A percentile compares a stretch with the other conserved stretches of the same genome.
Evolutionary conservation across 192 early-diverging fungal species (phyloP).

Genomic region (Linnemannia hyalina): DNA sequence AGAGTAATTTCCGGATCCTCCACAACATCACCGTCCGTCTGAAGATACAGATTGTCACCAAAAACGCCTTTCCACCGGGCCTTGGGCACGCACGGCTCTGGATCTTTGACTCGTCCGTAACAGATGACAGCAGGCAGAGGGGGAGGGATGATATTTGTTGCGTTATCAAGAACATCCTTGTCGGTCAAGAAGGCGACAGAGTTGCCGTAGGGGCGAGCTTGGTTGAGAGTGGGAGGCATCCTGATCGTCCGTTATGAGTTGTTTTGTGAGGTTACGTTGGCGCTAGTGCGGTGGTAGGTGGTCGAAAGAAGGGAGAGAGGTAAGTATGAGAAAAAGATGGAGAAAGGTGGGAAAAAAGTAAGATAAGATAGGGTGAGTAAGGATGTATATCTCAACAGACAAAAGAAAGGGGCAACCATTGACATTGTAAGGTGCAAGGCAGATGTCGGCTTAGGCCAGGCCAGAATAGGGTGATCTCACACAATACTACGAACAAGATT

Average conservation of each 20-base stretch:
- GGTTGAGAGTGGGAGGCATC: conserved; percentile 14
- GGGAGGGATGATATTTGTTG: neutral
- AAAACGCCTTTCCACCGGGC: conserved; percentile 74
- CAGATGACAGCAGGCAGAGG: conserved; percentile 5
- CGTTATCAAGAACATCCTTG: conserved; percentile 21
- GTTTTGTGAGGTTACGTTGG: neutral
- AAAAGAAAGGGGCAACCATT: neutral
- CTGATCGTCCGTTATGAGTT: neutral
- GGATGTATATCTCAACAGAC: neutral
- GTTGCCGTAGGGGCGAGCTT: conserved; percentile 13
- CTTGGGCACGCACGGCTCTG: conserved; percentile 66
- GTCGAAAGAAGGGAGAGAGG: neutral
- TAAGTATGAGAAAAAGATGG: neutral
- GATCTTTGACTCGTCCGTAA: conserved; percentile 63
- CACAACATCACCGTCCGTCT: conserved; percentile 78
- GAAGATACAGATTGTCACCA: conserved; percentile 69
- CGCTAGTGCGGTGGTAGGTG: neutral
- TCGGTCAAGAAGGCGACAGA: conserved; percentile 30
- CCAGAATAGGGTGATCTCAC: neutral
- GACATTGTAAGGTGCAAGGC: neutral
- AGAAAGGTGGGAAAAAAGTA: neutral
- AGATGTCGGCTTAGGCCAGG: neutral
- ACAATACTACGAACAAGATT: neutral
- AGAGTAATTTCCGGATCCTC: conserved; percentile 75
- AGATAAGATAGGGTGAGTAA: neutral